phyloP scores from a whole-genome alignment of 306 rosid species.

The Citrullus mucosospermus region DNA sequence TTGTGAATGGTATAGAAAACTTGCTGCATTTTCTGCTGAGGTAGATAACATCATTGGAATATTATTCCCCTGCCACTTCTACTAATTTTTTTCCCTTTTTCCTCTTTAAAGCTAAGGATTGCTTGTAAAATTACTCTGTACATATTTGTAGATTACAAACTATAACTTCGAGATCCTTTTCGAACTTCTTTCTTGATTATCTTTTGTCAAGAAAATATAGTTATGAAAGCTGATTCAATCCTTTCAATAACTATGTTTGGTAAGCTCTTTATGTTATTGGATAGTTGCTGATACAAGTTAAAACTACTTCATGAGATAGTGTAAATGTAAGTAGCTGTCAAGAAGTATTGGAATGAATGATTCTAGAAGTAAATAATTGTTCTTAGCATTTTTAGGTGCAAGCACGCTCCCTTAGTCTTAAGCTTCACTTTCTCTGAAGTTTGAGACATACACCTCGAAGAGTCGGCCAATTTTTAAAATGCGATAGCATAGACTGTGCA shows the following conservation, averaged over 20 bases:
- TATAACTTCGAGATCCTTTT: not conserved
- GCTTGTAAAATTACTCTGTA: not conserved
- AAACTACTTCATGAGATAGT: not conserved
- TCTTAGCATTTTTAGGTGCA: not conserved
- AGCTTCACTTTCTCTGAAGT: not conserved
- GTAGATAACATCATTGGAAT: slow-evolving; percentile 8
- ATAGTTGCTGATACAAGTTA: not conserved
- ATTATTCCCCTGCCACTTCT: not conserved
- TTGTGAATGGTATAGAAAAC: slow-evolving; percentile 2
- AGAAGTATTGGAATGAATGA: not conserved
- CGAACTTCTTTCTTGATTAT: not conserved
- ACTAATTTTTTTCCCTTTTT: not conserved
- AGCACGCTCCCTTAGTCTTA: not conserved
- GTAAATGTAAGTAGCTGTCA: not conserved
- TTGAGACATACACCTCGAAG: not conserved
- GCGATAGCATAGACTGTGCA: not conserved
- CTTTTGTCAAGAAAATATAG: not conserved
- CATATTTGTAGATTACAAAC: not conserved
- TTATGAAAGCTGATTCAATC: not conserved
- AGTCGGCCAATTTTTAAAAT: not conserved
- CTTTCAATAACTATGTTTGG: not conserved
- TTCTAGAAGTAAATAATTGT: not conserved
- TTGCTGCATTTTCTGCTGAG: slow-evolving; percentile 14
- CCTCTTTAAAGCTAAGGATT: not conserved
- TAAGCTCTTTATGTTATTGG: not conserved